Conservation (phyloP, 495 filamentous ascomycete species). For the Astrothelium macrocarpum region DNA sequence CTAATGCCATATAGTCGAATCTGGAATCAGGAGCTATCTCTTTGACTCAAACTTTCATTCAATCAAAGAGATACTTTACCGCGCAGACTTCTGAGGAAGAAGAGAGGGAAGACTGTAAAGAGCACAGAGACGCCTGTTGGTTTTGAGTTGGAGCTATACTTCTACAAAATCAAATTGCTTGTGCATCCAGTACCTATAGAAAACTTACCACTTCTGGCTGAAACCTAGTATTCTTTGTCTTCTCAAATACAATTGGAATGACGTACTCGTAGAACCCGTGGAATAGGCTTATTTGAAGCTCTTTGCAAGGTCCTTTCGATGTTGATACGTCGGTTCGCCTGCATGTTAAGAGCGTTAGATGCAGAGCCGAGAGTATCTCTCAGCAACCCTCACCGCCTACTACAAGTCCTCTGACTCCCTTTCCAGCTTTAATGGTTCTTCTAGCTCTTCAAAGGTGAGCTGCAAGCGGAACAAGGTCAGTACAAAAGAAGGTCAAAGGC, state of each 20-base stretch:
- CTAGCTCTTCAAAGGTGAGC: neutral
- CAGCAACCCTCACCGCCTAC: neutral
- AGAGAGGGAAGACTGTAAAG: neutral
- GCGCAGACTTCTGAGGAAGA: neutral
- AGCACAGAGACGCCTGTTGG: neutral
- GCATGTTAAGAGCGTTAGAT: neutral
- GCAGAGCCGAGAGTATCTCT: constrained; percentile 1
- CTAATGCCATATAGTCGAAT: neutral
- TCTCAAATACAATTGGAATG: neutral
- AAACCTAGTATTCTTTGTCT: neutral
- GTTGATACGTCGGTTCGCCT: neutral
- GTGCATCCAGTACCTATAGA: neutral
- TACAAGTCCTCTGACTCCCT: neutral
- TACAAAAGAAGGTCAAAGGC: constrained; percentile 1
- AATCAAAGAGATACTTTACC: neutral
- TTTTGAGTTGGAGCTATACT: neutral
- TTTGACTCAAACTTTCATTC: neutral
- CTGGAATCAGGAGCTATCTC: neutral
- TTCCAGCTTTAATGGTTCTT: neutral
- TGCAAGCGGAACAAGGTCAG: neutral
- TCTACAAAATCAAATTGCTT: neutral
- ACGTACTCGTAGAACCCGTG: neutral
- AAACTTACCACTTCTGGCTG: neutral
- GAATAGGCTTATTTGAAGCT: neutral
- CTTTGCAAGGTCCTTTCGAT: neutral